phyloP scores from a whole-genome alignment of 495 filamentous ascomycete species.

The Amorphotheca resinae region DNA sequence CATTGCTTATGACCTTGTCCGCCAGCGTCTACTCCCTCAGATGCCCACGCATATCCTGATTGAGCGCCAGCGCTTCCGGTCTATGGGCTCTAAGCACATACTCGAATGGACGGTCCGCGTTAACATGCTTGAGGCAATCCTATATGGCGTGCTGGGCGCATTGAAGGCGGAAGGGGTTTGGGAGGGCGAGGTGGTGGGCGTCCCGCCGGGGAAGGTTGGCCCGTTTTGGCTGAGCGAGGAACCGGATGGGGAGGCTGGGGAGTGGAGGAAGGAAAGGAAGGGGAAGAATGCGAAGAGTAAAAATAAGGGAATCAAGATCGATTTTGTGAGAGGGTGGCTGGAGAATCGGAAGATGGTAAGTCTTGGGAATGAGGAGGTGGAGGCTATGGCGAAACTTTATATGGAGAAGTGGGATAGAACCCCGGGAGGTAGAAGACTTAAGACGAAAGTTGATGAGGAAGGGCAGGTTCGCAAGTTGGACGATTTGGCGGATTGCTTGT shows the following conservation, averaged over 20 bases:
- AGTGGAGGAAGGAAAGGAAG: slow-evolving; percentile 15
- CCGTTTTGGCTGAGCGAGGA: slow-evolving; percentile 31
- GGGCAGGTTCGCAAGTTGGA: slow-evolving; percentile 54
- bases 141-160: slow-evolving; percentile 62
- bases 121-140: slow-evolving; percentile 80
- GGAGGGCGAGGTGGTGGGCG: slow-evolving; percentile 24
- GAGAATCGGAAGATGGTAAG: slow-evolving; percentile 21
- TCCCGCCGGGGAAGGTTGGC: slow-evolving; percentile 30
- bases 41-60: slow-evolving; percentile 67
- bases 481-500: slow-evolving; percentile 79
- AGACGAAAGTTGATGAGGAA: slow-evolving; percentile 12
- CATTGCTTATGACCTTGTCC: slow-evolving; percentile 47
- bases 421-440: slow-evolving; percentile 18
- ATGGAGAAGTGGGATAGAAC: slow-evolving; percentile 30
- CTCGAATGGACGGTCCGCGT: slow-evolving; percentile 87
- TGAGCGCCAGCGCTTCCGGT: slow-evolving; percentile 81
- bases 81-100: slow-evolving; percentile 46
- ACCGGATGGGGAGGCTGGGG: slow-evolving; percentile 7
- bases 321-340: slow-evolving; percentile 46
- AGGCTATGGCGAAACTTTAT: slow-evolving; percentile 32
- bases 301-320: slow-evolving; percentile 42
- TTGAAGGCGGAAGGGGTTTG: slow-evolving; percentile 32
- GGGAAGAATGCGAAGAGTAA: slow-evolving; percentile 20
- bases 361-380: slow-evolving; percentile 25
- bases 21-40: slow-evolving; percentile 33